Evolutionary conservation across 768 basidiomycete species (phyloP).

Genomic region (Suillus brevipes): DNA sequence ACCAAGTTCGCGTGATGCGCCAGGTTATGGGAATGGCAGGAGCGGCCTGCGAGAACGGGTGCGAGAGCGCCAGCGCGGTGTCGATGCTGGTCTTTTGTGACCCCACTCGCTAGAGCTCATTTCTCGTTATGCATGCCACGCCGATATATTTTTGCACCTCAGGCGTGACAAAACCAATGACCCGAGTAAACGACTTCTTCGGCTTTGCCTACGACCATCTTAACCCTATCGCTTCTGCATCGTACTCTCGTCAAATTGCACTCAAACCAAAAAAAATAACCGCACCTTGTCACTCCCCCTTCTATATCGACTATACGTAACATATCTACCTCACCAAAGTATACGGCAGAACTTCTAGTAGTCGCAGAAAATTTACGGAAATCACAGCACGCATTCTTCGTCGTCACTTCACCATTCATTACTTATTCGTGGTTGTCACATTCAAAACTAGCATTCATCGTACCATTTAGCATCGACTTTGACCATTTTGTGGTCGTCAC

Average conservation of each 20-base stretch:
- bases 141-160: constrained; percentile 10
- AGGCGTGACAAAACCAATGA: constrained; percentile 15
- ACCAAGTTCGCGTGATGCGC: constrained; percentile 44
- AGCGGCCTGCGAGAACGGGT: constrained; percentile 53
- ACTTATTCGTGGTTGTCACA: constrained; percentile 30
- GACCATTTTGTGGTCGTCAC: constrained; percentile 15
- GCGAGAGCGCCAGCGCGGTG: constrained; percentile 31
- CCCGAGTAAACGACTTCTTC: constrained; percentile 17
- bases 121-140: constrained; percentile 8
- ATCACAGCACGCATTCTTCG: constrained; percentile 29
- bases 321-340: constrained; percentile 40
- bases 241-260: constrained; percentile 17
- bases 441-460: constrained; percentile 28
- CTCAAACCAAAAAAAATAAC: constrained; percentile 22
- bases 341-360: constrained; percentile 21
- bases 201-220: constrained; percentile 26
- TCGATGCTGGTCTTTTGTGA: constrained; percentile 27
- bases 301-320: constrained; percentile 32
- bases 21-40: constrained; percentile 63
- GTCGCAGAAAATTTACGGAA: constrained; percentile 35
- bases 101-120: neutral
- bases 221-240: constrained; percentile 20
- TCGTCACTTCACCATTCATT: constrained; percentile 33
- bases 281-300: constrained; percentile 26
- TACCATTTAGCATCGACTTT: constrained; percentile 20